Conservation (phyloP, 257 asterid species). For the Haberlea rhodopensis region DNA sequence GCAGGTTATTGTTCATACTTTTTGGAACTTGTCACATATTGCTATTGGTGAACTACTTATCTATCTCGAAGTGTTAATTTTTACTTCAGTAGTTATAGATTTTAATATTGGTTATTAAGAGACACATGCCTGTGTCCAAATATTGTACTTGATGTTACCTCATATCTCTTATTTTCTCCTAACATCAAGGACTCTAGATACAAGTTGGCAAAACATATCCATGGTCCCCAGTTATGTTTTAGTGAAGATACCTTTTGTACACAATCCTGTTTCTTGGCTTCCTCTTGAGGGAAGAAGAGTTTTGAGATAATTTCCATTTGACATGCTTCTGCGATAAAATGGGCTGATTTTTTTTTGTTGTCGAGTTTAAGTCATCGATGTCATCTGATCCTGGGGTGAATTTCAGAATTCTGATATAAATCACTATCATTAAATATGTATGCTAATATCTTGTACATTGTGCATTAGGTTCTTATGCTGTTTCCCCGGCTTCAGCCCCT, state of each 20-base stretch:
- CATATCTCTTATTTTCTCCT: constrained; percentile 15
- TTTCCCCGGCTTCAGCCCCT: constrained; percentile 96
- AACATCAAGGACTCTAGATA: neutral
- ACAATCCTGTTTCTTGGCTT: constrained; percentile 22
- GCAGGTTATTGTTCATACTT: neutral
- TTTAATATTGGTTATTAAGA: constrained; percentile 6
- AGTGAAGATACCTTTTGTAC: constrained; percentile 10
- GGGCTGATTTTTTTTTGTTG: constrained; percentile 4
- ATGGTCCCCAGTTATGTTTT: constrained; percentile 10
- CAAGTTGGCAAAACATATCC: constrained; percentile 14
- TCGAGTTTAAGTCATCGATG: constrained; percentile 19
- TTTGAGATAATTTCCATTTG: constrained; percentile 13
- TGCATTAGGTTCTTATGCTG: constrained; percentile 65
- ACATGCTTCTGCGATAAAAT: constrained; percentile 19
- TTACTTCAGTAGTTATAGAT: constrained; percentile 18
- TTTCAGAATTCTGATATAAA: too few relatives aligned
- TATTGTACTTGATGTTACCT: constrained; percentile 16
- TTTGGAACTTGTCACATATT: neutral
- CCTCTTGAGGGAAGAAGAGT: constrained; percentile 21
- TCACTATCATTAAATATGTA: too few relatives aligned
- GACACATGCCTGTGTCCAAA: neutral
- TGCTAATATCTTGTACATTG: constrained; percentile 19
- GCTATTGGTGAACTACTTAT: constrained; percentile 14
- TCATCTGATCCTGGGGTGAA: constrained; percentile 19
- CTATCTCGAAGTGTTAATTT: neutral